Evolutionary conservation across 257 asterid species (phyloP).

Genomic region (Solanum sparsipilum): DNA sequence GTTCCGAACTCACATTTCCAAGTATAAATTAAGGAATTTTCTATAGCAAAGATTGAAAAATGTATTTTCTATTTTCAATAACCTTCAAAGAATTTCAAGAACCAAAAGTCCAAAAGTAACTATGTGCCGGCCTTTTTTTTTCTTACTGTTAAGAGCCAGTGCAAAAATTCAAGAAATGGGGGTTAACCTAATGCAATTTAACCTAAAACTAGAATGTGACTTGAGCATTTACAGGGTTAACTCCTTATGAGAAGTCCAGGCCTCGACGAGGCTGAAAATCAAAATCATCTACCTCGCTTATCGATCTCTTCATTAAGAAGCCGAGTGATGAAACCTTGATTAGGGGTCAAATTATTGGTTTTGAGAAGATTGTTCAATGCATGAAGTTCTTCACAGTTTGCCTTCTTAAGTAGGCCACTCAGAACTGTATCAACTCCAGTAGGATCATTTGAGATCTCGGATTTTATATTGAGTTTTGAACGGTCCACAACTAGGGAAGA

Average conservation of each 20-base stretch:
- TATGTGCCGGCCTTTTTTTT: slow-evolving; percentile 15
- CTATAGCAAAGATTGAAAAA: neutral
- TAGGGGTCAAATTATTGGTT: slow-evolving; percentile 25
- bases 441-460: slow-evolving; percentile 30
- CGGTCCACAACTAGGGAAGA: slow-evolving; percentile 18
- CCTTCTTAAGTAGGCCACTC: slow-evolving; percentile 56
- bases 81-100: slow-evolving; percentile 9
- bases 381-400: slow-evolving; percentile 53
- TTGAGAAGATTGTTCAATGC: slow-evolving; percentile 42
- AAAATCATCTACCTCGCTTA: slow-evolving; percentile 25
- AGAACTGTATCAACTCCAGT: slow-evolving; percentile 26
- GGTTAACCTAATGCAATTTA: slow-evolving; percentile 8
- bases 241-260: slow-evolving; percentile 4
- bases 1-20: neutral
- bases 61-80: neutral
- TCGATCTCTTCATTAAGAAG: slow-evolving; percentile 55
- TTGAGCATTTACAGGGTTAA: slow-evolving; percentile 31
- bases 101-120: slow-evolving; percentile 5
- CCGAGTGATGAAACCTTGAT: slow-evolving; percentile 35
- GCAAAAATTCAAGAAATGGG: slow-evolving; percentile 11
- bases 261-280: slow-evolving; percentile 7
- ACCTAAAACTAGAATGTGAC: slow-evolving; percentile 26
- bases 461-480: slow-evolving; percentile 14
- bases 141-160: slow-evolving; percentile 13
- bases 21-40: neutral